Evolutionary conservation across 2,329 filamentous ascomycete species (phyloP), one percentile per base, ranked within the genome.

Genomic region (Phyllosticta citribraziliensis): DNA sequence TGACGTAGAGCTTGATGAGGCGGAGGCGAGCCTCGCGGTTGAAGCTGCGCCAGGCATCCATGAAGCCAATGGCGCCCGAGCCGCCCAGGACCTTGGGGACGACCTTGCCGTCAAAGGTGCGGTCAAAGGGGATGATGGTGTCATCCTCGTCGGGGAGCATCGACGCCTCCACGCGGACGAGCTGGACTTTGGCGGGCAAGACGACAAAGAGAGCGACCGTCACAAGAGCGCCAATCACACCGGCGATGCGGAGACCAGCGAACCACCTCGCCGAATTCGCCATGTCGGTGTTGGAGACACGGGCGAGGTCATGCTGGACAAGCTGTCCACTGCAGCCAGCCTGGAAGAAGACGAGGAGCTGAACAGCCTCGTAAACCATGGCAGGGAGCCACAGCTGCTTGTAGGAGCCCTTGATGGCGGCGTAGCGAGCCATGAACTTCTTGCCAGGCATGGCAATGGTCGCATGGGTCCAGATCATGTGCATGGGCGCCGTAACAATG

Each of bases 81-180:
- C 88, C 89, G 63, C 84, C 86, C n/a, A 91, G 78, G 56, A 91
- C 81, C 63, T 84, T 82, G n/a, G 89, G 86, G 65, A 87, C 84
- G 27, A 93, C 84, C 70, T 86, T 88, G 67, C 89, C 89, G 65
- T 82, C 84, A 69, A 95, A 95, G 30, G 87, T 87, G 65, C 91
- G 88, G 79, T 97, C 93, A 69, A 97, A 96, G 33, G 90, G 87
- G 40, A 97, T 86, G 65, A 97, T 88, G 25, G 89, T 85, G 75
- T 95, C 88, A 66, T 91, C 83, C 19, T 89, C 86, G 63, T 90
- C 87, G 0, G 91, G 84, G 2, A 97, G 84, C 67, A 96, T 85
- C 56, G 89, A 93, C 6, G 92, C 91, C 72, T 96, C 91, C 40
- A 96, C 86, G 64, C 93, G 90, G 66, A 88, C 81, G 63, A 96